These are phyloP conservation scores for Mycosarcoma maydis DNA, from an alignment of 1,284 basidiomycete genomes.

Conservation along the genomic window DNA sequence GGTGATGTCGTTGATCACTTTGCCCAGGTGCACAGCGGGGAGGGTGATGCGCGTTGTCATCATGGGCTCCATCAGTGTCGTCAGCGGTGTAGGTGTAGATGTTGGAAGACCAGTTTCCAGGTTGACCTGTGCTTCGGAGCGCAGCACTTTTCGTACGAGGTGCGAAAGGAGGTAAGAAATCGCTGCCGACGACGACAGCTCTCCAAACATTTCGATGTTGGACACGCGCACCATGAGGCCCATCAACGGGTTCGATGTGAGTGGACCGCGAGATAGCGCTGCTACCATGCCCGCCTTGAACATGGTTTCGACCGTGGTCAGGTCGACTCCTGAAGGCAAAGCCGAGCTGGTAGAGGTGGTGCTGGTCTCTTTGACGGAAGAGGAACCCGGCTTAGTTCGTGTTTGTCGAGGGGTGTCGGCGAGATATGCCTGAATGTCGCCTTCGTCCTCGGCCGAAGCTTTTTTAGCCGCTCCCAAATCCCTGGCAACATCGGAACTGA, in stretches of 20 bases:
- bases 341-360: background rate
- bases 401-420: constrained; percentile 3
- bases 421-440: constrained; percentile 26
- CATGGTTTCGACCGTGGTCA: constrained; percentile 12
- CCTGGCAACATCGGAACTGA: background rate
- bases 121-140: constrained; percentile 18
- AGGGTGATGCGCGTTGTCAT: constrained; percentile 58
- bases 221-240: constrained; percentile 44
- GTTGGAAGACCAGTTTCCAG: constrained; percentile 6
- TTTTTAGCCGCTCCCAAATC: background rate
- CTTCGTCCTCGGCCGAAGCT: constrained; percentile 9
- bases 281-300: constrained; percentile 48
- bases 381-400: background rate
- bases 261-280: constrained; percentile 57
- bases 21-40: constrained; percentile 49
- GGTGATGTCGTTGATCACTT: constrained; percentile 60
- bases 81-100: constrained; percentile 1
- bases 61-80: constrained; percentile 64
- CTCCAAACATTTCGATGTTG: constrained; percentile 47
- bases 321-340: constrained; percentile 27
- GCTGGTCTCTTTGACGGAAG: background rate
- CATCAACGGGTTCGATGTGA: constrained; percentile 59
- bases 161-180: constrained; percentile 47
- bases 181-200: constrained; percentile 46
- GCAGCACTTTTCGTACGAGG: constrained; percentile 46